A percentile compares a stretch with the other conserved stretches of the same genome.
Conservation (phyloP, 2,329 filamentous ascomycete genomes). For the Truncatella angustata region DNA sequence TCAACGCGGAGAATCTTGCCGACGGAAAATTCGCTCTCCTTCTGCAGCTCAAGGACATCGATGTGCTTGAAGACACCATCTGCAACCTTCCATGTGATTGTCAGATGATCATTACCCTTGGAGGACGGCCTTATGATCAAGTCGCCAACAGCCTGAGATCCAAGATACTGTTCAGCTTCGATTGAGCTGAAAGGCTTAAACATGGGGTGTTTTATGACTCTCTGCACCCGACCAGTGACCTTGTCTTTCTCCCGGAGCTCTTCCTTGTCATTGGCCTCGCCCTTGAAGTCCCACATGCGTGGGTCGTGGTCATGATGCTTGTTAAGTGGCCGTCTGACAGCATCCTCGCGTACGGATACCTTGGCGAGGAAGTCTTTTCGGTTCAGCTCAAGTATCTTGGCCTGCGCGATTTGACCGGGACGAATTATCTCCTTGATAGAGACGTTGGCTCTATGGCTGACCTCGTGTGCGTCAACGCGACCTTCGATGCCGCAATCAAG, state of each 20-base stretch:
- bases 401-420: conserved; percentile 79
- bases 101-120: conserved; percentile 91
- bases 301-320: conserved; percentile 69
- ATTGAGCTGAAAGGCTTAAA: conserved; percentile 91
- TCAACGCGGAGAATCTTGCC: conserved; percentile 82
- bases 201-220: conserved; percentile 96
- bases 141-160: conserved; percentile 81
- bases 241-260: conserved; percentile 84
- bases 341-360: conserved; percentile 79
- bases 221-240: conserved; percentile 78
- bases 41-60: conserved; percentile 93
- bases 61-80: conserved; percentile 97
- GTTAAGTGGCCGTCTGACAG: conserved; percentile 70
- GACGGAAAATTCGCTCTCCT: conserved; percentile 94
- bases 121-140: conserved; percentile 94
- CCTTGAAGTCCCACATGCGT: conserved; percentile 82
- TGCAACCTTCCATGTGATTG: conserved; percentile 96
- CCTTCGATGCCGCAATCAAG: conserved; percentile 95
- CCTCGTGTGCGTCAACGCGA: conserved; percentile 77
- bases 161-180: conserved; percentile 91
- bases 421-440: conserved; percentile 73
- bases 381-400: conserved; percentile 84
- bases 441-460: conserved; percentile 64
- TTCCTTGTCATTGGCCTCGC: conserved; percentile 80
- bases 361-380: conserved; percentile 81